These are phyloP conservation scores for Quercus berberidifolia DNA, from an alignment of 306 rosid genomes.

Conservation along the genomic window DNA sequence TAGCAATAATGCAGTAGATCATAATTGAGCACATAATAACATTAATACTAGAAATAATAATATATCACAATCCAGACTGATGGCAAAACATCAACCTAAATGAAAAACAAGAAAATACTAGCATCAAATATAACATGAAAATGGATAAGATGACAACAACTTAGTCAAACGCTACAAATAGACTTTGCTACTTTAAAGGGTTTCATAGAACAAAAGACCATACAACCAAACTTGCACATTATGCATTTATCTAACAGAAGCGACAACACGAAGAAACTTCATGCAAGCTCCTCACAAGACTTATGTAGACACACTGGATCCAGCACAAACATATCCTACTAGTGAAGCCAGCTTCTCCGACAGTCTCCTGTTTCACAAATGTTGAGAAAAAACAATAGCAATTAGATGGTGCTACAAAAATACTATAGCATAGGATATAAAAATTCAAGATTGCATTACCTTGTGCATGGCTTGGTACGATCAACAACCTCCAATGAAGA, in stretches of 20 bases:
- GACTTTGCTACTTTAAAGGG: background rate
- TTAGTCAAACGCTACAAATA: background rate
- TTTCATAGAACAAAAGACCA: background rate
- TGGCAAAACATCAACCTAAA: background rate
- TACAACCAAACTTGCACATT: background rate
- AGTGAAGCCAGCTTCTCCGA: background rate
- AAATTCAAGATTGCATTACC: conserved; percentile 28
- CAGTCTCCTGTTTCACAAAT: conserved; percentile 41
- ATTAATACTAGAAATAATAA: background rate
- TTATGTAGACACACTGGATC: background rate
- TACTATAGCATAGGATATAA: background rate
- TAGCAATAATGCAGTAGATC: background rate
- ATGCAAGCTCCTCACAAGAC: background rate
- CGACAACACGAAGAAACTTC: background rate
- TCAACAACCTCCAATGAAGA: conserved; percentile 40
- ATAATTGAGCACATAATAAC: background rate
- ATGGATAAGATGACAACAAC: background rate
- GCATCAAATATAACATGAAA: background rate
- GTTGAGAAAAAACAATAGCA: background rate
- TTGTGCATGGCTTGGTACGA: conserved; percentile 33
- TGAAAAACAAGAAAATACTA: background rate
- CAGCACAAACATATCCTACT: background rate
- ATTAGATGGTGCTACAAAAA: background rate
- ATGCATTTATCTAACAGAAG: background rate
- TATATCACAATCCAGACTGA: background rate